These are phyloP conservation scores for Fusarium guadeloupense DNA, from an alignment of 2,329 filamentous ascomycete species.

Conservation along the genomic window DNA sequence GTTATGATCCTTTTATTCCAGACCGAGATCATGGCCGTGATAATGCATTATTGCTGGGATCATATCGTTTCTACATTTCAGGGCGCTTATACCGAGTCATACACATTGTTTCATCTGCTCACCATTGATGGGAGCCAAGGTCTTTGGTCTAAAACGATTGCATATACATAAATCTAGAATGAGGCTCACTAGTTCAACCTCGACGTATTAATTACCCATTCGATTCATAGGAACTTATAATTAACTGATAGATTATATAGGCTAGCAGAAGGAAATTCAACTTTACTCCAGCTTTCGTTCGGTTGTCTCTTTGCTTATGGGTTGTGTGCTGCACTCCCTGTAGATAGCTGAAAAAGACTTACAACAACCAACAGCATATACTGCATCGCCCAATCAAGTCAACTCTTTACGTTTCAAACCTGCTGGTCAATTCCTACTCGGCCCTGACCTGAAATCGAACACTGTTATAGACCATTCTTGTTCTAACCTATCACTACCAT, in stretches of 20 bases:
- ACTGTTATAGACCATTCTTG: slow-evolving; percentile 3
- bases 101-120: too few species aligned
- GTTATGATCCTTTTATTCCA: not conserved
- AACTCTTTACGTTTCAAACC: slow-evolving; percentile 4
- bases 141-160: too few species aligned
- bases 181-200: not conserved
- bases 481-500: not conserved
- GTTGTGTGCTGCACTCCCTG: slow-evolving; percentile 10
- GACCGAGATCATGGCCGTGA: not conserved
- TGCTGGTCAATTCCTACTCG: slow-evolving; percentile 2
- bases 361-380: slow-evolving; percentile 33
- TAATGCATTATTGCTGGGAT: not conserved
- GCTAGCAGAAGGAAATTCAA: too few species aligned
- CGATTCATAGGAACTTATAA: not conserved
- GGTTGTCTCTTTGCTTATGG: not conserved
- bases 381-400: slow-evolving; percentile 51
- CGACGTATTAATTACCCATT: not conserved
- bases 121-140: too few species aligned
- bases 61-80: not conserved
- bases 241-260: too few species aligned
- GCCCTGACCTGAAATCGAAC: not conserved
- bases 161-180: too few species aligned
- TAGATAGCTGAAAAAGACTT: slow-evolving; percentile 30
- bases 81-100: slow-evolving; percentile 10
- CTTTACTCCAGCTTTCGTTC: not conserved